A percentile compares a stretch with the other conserved stretches of the same genome.
Conservation (phyloP, 2,329 filamentous ascomycete genomes). For the Stagonosporopsis rhizophila region DNA sequence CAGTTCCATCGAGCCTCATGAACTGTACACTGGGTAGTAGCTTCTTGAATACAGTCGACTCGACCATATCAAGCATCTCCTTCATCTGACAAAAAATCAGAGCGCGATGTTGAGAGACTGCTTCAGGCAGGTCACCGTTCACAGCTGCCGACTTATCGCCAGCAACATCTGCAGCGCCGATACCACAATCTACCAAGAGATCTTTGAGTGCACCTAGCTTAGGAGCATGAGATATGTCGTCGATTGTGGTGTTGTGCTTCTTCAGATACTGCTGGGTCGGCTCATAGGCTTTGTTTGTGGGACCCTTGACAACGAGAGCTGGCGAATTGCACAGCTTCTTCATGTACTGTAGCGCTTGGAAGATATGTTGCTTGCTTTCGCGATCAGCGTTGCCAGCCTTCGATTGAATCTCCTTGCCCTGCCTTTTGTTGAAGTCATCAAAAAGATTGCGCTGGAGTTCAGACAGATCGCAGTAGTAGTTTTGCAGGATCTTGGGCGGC, state of each 20-base stretch:
- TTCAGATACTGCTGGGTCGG: slow-evolving; percentile 82
- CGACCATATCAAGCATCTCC: slow-evolving; percentile 99
- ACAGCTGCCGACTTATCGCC: slow-evolving; percentile 54
- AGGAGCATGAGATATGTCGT: slow-evolving; percentile 86
- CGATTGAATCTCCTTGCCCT: slow-evolving; percentile 84
- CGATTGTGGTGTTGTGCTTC: slow-evolving; percentile 79
- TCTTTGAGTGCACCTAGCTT: slow-evolving; percentile 91
- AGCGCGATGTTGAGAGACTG: slow-evolving; percentile 94
- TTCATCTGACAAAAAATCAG: slow-evolving; percentile 99
- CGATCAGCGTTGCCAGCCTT: slow-evolving; percentile 83
- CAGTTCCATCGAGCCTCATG: slow-evolving; percentile 89
- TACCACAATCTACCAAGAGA: slow-evolving; percentile 96
- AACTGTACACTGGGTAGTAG: slow-evolving; percentile 93
- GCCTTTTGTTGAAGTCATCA: slow-evolving; percentile 93
- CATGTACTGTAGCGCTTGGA: slow-evolving; percentile 99
- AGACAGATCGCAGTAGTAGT: slow-evolving; percentile 98
- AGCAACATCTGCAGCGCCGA: slow-evolving; percentile 67
- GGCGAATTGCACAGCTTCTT: slow-evolving; percentile 98
- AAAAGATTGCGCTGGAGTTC: slow-evolving; percentile 95
- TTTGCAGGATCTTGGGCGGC: slow-evolving; percentile 97
- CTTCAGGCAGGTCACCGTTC: slow-evolving; percentile 69
- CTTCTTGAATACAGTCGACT: slow-evolving; percentile 87
- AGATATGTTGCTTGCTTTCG: slow-evolving; percentile 96
- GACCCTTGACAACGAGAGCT: slow-evolving; percentile 87
- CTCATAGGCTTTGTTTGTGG: slow-evolving; percentile 87